A percentile compares a stretch with the other conserved stretches of the same genome.
Conservation (phyloP, 208 protist species). For the Acanthamoeba culbertsoni region DNA sequence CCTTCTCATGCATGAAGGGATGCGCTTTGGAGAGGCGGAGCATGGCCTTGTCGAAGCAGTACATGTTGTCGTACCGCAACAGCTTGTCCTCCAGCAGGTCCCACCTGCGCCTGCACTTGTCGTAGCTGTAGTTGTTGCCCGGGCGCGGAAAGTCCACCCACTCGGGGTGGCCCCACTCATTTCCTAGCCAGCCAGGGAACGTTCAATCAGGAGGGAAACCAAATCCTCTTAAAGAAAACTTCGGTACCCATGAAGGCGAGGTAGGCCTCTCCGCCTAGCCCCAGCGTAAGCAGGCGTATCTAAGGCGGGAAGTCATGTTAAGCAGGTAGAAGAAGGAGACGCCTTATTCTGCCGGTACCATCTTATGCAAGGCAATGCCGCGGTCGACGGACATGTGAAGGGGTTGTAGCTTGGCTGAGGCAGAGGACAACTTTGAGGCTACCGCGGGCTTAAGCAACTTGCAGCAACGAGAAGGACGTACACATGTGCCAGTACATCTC, state of each 20-base stretch:
- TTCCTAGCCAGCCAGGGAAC: conserved; percentile 83
- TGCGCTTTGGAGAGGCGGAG: conserved; percentile 67
- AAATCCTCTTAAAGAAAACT: too few relatives aligned
- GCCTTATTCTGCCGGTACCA: conserved; percentile 81
- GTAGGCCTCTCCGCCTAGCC: conserved; percentile 64
- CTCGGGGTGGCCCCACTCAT: conserved; percentile 95
- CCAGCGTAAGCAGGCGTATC: conserved; percentile 21
- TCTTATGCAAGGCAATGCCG: conserved; percentile 87
- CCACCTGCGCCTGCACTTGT: conserved; percentile 88
- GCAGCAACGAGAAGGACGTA: background rate
- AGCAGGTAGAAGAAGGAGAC: too few relatives aligned
- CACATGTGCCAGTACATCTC: conserved; percentile 82
- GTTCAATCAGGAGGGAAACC: too few relatives aligned
- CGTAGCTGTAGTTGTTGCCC: conserved; percentile 85
- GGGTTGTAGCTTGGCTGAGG: conserved; percentile 80
- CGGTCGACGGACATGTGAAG: conserved; percentile 78
- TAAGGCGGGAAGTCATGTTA: background rate
- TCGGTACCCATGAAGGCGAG: conserved; percentile 83
- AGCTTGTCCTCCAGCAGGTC: conserved; percentile 80
- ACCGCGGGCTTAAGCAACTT: too few relatives aligned
- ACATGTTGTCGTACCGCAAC: conserved; percentile 84
- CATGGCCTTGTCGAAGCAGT: conserved; percentile 85
- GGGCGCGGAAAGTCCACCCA: conserved; percentile 93
- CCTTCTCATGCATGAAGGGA: conserved; percentile 58
- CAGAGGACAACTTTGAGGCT: too few relatives aligned